These are phyloP conservation scores for Auxenochlorella protothecoides DNA, from an alignment of 139 green algal genomes.

Conservation along the genomic window DNA sequence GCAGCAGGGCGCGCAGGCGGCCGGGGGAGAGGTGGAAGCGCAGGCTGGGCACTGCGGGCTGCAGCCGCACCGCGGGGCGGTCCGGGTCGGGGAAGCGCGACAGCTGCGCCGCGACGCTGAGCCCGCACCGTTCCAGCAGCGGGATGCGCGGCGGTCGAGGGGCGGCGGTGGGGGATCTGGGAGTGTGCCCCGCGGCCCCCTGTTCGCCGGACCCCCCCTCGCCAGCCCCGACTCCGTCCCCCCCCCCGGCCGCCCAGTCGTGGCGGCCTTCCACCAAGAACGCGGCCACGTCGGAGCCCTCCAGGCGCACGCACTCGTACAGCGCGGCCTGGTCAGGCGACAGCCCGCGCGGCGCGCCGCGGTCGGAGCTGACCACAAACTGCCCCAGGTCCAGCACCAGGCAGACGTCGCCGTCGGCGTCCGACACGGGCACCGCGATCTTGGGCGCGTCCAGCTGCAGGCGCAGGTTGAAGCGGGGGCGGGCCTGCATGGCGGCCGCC, in stretches of 20 bases:
- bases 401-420: slow-evolving; percentile 20
- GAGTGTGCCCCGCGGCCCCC: too few species aligned
- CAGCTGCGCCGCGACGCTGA: slow-evolving; percentile 26
- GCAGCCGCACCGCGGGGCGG: slow-evolving; percentile 31
- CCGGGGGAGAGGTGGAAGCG: slow-evolving; percentile 59
- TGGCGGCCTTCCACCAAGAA: slow-evolving; percentile 49
- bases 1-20: slow-evolving; percentile 45
- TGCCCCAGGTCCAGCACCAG: slow-evolving; percentile 67
- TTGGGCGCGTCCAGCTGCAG: slow-evolving; percentile 78
- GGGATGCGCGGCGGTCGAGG: slow-evolving; percentile 13
- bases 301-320: slow-evolving; percentile 63
- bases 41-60: slow-evolving; percentile 39
- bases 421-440: slow-evolving; percentile 42
- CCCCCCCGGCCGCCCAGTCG: slow-evolving; percentile 7
- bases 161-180: too few species aligned
- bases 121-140: slow-evolving; percentile 45
- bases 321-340: slow-evolving; percentile 52
- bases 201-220: too few species aligned
- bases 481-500: slow-evolving; percentile 25
- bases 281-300: slow-evolving; percentile 43
- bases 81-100: slow-evolving; percentile 33
- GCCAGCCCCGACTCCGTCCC: too few species aligned
- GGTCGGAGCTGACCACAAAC: slow-evolving; percentile 48
- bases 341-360: slow-evolving; percentile 11
- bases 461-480: slow-evolving; percentile 39